A percentile compares a stretch with the other conserved stretches of the same genome.
phyloP scores from a whole-genome alignment of 768 basidiomycete species.

The Auriscalpium orientale region DNA sequence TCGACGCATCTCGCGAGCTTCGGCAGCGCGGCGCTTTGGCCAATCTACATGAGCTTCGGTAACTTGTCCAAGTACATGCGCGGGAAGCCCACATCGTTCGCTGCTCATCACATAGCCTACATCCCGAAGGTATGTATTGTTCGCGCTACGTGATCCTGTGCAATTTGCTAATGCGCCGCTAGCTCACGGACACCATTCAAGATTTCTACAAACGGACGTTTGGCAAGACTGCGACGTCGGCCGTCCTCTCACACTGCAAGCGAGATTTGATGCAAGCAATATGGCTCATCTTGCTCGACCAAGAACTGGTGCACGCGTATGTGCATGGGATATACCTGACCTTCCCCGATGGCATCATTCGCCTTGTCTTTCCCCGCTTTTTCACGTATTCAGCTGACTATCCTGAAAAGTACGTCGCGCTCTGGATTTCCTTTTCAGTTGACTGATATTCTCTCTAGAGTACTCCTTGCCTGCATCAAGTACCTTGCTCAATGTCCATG shows the following conservation, averaged over 20 bases:
- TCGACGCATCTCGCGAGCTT: slow-evolving; percentile 18
- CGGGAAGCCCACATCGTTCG: slow-evolving; percentile 3
- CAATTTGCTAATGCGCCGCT: not conserved
- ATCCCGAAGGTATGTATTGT: slow-evolving; percentile 2
- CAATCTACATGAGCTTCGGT: slow-evolving; percentile 16
- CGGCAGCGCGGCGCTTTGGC: slow-evolving; percentile 18
- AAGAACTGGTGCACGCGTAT: slow-evolving; percentile 17
- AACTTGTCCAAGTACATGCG: slow-evolving; percentile 15
- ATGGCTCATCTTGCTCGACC: slow-evolving; percentile 13
- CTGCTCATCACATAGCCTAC: slow-evolving; percentile 18
- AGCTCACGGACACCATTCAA: slow-evolving; percentile 13
- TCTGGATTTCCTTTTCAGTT: not conserved
- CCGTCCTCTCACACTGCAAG: slow-evolving; percentile 14
- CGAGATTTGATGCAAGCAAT: slow-evolving; percentile 18
- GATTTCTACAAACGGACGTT: slow-evolving; percentile 10
- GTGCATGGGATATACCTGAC: slow-evolving; percentile 17
- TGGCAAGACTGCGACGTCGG: not conserved
- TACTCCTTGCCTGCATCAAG: slow-evolving; percentile 20
- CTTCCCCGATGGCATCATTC: slow-evolving; percentile 15
- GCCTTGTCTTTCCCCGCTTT: slow-evolving; percentile 16
- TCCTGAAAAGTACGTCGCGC: slow-evolving; percentile 19
- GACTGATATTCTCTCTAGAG: slow-evolving; percentile 2
- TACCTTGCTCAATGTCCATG: slow-evolving; percentile 23
- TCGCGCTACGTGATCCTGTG: not conserved
- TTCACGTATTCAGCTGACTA: slow-evolving; percentile 23